Evolutionary conservation across 352 stramenopile genomes (phyloP).

Genomic region (Phytophthora agathidicida): DNA sequence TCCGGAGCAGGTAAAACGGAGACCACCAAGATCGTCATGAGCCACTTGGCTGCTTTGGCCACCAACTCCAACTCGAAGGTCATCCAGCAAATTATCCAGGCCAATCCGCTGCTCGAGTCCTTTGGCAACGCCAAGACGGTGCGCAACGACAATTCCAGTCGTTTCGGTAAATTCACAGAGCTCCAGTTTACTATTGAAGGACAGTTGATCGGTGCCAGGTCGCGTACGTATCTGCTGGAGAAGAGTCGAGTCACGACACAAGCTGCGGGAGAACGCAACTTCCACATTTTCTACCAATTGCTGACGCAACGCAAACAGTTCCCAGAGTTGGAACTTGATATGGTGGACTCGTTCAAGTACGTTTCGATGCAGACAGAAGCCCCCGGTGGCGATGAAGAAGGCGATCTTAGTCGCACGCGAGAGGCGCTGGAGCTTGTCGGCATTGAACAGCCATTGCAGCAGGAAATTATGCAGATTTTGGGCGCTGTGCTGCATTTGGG

Average conservation of each 20-base stretch:
- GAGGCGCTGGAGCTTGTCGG: constrained; percentile 91
- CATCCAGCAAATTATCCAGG: constrained; percentile 96
- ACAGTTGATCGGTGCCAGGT: constrained; percentile 78
- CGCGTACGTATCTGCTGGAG: constrained; percentile 92
- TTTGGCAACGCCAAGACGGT: constrained; percentile 90
- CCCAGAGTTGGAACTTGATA: constrained; percentile 60
- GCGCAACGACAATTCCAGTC: constrained; percentile 87
- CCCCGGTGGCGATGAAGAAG: constrained; percentile 55
- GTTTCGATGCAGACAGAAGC: constrained; percentile 48
- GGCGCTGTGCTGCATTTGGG: constrained; percentile 92
- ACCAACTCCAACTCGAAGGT: constrained; percentile 88
- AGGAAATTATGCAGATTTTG: constrained; percentile 91
- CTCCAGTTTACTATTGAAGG: constrained; percentile 81
- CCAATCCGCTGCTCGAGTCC: constrained; percentile 86
- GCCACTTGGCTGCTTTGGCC: constrained; percentile 88
- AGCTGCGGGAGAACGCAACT: constrained; percentile 89
- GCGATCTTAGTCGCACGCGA: constrained; percentile 70
- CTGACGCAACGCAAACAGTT: constrained; percentile 64
- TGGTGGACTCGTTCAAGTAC: constrained; percentile 69
- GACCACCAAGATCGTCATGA: constrained; percentile 97
- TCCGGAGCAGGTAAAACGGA: constrained; percentile 97
- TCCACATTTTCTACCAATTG: constrained; percentile 96
- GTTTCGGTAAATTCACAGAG: constrained; percentile 90
- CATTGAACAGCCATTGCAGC: constrained; percentile 79
- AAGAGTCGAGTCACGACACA: constrained; percentile 92